A percentile compares a stretch with the other conserved stretches of the same genome.
Evolutionary conservation across 495 filamentous ascomycete genomes (phyloP).

Genomic region (Penicillium longicatenatum): DNA sequence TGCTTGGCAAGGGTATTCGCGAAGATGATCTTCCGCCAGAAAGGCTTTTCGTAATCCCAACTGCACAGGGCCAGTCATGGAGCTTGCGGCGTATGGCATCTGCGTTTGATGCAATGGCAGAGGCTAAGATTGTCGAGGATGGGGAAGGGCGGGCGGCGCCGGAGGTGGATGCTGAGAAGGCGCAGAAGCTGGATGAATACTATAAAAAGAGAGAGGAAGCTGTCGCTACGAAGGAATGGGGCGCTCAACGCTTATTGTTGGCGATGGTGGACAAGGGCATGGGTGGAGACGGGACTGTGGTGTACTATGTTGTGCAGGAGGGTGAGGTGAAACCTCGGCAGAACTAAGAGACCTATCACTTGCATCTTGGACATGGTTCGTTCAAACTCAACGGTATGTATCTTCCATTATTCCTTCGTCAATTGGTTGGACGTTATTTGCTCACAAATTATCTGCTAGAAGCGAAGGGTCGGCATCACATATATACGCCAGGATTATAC

Average conservation of each 20-base stretch:
- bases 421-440: conserved; percentile 8
- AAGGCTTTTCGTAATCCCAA: conserved; percentile 86
- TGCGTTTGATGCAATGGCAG: conserved; percentile 75
- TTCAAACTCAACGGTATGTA: conserved; percentile 1
- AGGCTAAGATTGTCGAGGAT: conserved; percentile 14
- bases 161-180: conserved; percentile 26
- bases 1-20: conserved; percentile 58
- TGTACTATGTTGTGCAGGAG: conserved; percentile 94
- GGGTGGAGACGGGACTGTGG: conserved; percentile 84
- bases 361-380: neutral
- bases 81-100: conserved; percentile 71
- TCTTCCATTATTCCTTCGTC: neutral
- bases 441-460: conserved; percentile 17
- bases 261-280: conserved; percentile 67
- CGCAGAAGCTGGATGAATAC: conserved; percentile 37
- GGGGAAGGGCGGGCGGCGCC: conserved; percentile 27
- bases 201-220: conserved; percentile 39
- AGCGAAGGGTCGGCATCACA: conserved; percentile 9
- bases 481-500: conserved; percentile 17
- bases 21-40: conserved; percentile 56
- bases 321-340: conserved; percentile 95
- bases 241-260: conserved; percentile 72
- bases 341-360: conserved; percentile 57
- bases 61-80: conserved; percentile 80
- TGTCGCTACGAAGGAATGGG: conserved; percentile 38